Evolutionary conservation across 2,329 filamentous ascomycete species (phyloP).

Genomic region (Apiospora kogelbergensis): DNA sequence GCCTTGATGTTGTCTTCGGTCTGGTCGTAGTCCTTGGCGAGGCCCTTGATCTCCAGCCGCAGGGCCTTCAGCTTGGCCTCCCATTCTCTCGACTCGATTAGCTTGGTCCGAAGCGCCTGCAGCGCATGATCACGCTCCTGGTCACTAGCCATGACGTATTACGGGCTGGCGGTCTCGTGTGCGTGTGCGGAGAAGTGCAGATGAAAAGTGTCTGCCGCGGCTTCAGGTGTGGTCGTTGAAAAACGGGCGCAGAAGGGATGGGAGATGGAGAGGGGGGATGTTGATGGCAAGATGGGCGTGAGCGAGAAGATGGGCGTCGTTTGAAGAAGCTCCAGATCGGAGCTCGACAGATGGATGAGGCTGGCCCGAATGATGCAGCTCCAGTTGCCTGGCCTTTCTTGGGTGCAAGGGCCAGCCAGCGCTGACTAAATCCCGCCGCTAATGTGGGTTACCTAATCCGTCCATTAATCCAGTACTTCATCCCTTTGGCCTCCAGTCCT

Average conservation of each 20-base stretch:
- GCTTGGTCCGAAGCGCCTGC: conserved; percentile 74
- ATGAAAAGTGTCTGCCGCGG: neutral
- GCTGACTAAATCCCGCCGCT: neutral
- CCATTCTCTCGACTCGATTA: conserved; percentile 96
- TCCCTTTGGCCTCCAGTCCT: too few relatives aligned
- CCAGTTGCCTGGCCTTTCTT: conserved; percentile 14
- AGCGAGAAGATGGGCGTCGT: neutral
- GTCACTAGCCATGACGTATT: conserved; percentile 48
- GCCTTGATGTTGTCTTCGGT: conserved; percentile 99
- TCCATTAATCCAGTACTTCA: neutral
- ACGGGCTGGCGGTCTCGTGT: neutral
- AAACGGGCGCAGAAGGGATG: neutral
- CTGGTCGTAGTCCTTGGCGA: conserved; percentile 92
- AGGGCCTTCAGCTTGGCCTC: conserved; percentile 95
- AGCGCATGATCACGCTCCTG: conserved; percentile 69
- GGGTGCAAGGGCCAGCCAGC: conserved; percentile 9
- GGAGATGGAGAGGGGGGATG: neutral
- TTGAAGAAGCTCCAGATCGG: conserved; percentile 6
- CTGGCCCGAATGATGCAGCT: conserved; percentile 16
- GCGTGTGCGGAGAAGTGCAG: neutral
- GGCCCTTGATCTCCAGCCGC: conserved; percentile 90
- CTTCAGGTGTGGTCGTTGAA: conserved; percentile 1
- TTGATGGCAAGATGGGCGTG: neutral
- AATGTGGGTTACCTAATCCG: conserved; percentile 9
- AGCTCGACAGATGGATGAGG: conserved; percentile 7